Base-by-base conservation (phyloP, 306 rosid species). In the Fragaria nilgerrensis region DNA sequence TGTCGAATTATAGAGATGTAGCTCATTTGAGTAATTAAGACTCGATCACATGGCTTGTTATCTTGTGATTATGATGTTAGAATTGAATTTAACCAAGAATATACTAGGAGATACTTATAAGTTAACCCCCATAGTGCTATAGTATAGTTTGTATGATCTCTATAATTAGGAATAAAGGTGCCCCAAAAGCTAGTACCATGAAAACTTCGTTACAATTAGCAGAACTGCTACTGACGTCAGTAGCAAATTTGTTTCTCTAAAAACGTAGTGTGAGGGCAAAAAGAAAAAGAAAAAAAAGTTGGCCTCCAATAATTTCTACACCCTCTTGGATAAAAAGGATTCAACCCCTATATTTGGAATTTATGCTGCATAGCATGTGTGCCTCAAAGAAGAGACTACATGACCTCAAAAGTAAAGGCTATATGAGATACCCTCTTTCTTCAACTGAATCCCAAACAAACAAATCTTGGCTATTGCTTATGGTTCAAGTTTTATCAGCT, bases 31-130 rank as follows among this genome's bases (percentile, higher is more conserved):
- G 44, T 63, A 1, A 49, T 49, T 16, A n/a, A 13, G 63, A 39
- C 68, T 58, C 53, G 16, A 43, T 25, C 77, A 74, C 70, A 59
- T 74, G 77, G 58, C 70, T 43, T 74, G 69, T 74, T 74, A 44
- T 74, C 44, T 25, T 59, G 25, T 16, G 70, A 74, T 74, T 59
- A 47, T 44, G 70, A 66, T 66, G 2, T 64, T 14, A 32, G 68
- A 56, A 22, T 23, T 11, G 5, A 10, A 11, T 25, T 25, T 25
- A 11, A 59, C 3, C 27, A 39, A 58, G 41, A 41, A 14, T 11
- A 25, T 41, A 58, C 17, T 36, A 12, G 3, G 49, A 55, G 15
- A 4, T 34, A 34, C 20, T 50, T n/a, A 10, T 0, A 20, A 32
- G 64, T 13, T 55, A 2, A n/a, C 11, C 10, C 7, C 1, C 23